Evolutionary conservation across 805 yeast species (phyloP).

Genomic region (Grigorovia transvaalensis): DNA sequence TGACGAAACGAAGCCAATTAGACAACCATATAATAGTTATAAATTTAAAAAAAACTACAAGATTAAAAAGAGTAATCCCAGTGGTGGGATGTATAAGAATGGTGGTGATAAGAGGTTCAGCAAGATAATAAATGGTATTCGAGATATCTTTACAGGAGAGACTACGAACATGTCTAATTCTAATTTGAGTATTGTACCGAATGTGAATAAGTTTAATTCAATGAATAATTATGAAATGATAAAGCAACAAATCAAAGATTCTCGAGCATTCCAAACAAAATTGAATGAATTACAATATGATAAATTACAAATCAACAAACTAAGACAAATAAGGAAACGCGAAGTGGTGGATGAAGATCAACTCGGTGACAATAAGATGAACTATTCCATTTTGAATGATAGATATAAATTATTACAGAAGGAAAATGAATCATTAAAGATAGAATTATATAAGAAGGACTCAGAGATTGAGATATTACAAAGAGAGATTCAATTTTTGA

Average conservation of each 20-base stretch:
- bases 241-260: constrained; percentile 10
- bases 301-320: constrained; percentile 16
- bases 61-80: neutral
- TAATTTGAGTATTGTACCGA: neutral
- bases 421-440: constrained; percentile 4
- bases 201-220: too few species aligned
- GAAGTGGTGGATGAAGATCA: neutral
- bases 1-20: neutral
- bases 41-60: too few species aligned
- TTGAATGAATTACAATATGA: constrained; percentile 22
- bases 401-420: constrained; percentile 3
- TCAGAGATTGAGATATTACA: constrained; percentile 3
- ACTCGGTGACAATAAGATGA: neutral
- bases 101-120: neutral
- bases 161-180: too few species aligned
- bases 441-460: constrained; percentile 3
- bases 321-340: constrained; percentile 6
- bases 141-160: neutral
- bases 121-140: neutral
- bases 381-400: neutral
- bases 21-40: neutral
- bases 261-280: constrained; percentile 23
- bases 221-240: neutral
- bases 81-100: too few species aligned
- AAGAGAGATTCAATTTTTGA: constrained; percentile 9